A percentile compares a stretch with the other conserved stretches of the same genome.
Conservation (phyloP, 1,284 basidiomycete species). For the Lentinula novae-zelandiae region DNA sequence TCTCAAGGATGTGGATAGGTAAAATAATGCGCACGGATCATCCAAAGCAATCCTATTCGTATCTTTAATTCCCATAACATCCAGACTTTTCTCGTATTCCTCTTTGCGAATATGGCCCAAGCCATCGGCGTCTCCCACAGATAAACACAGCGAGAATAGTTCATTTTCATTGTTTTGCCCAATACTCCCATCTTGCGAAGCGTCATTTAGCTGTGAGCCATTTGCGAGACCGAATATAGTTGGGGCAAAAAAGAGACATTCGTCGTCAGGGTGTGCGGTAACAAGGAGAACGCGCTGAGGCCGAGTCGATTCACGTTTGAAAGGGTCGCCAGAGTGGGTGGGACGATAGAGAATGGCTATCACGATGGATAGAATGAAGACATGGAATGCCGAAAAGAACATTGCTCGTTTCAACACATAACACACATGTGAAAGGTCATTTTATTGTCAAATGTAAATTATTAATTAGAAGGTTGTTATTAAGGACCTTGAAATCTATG, state of each 20-base stretch:
- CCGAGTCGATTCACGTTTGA: conserved; percentile 20
- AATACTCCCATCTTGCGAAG: background rate
- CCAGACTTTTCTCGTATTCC: conserved; percentile 71
- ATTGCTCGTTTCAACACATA: background rate
- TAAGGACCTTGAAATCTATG: too few relatives aligned
- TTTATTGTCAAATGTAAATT: too few relatives aligned
- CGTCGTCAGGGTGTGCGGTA: conserved; percentile 90
- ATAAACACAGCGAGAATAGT: conserved; percentile 58
- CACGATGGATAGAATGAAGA: conserved; percentile 27
- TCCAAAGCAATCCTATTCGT: conserved; percentile 64
- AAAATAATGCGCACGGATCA: conserved; percentile 48
- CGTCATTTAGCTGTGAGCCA: conserved; percentile 1
- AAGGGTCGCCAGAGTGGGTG: conserved; percentile 14
- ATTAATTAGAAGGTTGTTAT: too few relatives aligned
- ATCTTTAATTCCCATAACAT: conserved; percentile 62
- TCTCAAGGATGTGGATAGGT: background rate
- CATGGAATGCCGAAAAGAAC: conserved; percentile 7
- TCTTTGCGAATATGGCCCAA: conserved; percentile 58
- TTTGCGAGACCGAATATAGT: conserved; percentile 57
- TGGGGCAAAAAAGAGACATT: conserved; percentile 90
- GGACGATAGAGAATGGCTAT: conserved; percentile 27
- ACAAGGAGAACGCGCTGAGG: conserved; percentile 54
- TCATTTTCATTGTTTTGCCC: conserved; percentile 19
- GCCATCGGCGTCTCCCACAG: conserved; percentile 77
- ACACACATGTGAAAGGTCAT: background rate